These are phyloP conservation scores for Aspergillus kassunensis DNA, from an alignment of 495 filamentous ascomycete genomes.

Conservation along the genomic window DNA sequence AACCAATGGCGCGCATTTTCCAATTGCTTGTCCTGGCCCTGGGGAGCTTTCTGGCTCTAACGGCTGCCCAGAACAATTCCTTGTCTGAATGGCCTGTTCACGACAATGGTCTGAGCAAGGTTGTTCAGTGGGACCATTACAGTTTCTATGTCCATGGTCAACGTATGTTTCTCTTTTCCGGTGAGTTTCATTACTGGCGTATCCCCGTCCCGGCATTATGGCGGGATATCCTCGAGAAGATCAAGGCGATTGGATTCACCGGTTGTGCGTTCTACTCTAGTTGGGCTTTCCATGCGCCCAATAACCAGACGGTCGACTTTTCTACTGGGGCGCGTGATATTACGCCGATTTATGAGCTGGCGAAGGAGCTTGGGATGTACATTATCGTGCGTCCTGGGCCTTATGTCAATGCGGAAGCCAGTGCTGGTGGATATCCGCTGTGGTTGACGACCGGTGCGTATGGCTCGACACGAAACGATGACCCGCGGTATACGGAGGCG, in stretches of 20 bases:
- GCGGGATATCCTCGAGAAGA: conserved; percentile 58
- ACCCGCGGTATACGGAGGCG: conserved; percentile 52
- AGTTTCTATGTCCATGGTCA: conserved; percentile 54
- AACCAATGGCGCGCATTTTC: conserved; percentile 14
- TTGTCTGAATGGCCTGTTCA: conserved; percentile 43
- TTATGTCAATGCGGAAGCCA: conserved; percentile 50
- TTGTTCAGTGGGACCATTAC: conserved; percentile 56
- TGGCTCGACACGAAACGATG: conserved; percentile 53
- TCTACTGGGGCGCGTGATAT: conserved; percentile 52
- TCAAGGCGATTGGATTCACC: conserved; percentile 59
- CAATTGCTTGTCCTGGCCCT: conserved; percentile 16
- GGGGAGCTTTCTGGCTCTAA: conserved; percentile 13
- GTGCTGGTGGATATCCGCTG: conserved; percentile 55
- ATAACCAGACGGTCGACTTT: conserved; percentile 53
- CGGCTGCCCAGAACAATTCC: conserved; percentile 19
- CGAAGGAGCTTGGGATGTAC: conserved; percentile 46
- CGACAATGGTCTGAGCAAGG: conserved; percentile 47
- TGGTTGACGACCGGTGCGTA: conserved; percentile 63
- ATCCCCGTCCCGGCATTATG: conserved; percentile 56
- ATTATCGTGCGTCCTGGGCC: conserved; percentile 37
- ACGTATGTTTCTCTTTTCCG: conserved; percentile 56
- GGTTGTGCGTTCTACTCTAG: conserved; percentile 52
- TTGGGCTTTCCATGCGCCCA: conserved; percentile 55
- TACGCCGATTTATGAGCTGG: conserved; percentile 48
- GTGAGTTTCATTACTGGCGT: conserved; percentile 60